Conservation (phyloP, 257 asterid species). For the Solanum corneliomulleri region DNA sequence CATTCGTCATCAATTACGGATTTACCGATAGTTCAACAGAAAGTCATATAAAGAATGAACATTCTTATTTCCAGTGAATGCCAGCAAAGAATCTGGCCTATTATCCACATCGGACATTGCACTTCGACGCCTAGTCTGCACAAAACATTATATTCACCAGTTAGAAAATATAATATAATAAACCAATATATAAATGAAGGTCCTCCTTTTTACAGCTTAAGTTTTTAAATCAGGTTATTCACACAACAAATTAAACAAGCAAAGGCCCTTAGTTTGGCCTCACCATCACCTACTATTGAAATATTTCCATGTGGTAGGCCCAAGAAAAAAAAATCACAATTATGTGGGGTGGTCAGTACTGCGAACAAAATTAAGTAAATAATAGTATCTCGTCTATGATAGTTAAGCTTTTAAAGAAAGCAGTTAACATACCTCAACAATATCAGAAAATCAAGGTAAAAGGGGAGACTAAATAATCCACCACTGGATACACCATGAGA, state of each 20-base stretch:
- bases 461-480: background rate
- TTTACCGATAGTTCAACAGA: conserved; percentile 74
- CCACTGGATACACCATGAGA: background rate
- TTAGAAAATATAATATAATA: background rate
- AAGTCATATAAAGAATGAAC: conserved; percentile 71
- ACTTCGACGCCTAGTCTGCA: conserved; percentile 53
- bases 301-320: background rate
- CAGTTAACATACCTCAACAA: background rate
- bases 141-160: background rate
- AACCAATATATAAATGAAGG: background rate
- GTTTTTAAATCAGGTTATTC: background rate
- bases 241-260: background rate
- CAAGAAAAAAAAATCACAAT: background rate
- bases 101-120: conserved; percentile 54
- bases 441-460: background rate
- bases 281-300: background rate
- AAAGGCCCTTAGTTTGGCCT: background rate
- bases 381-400: background rate
- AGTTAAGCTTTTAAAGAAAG: background rate
- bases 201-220: background rate
- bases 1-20: background rate
- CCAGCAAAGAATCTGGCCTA: conserved; percentile 69
- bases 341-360: background rate
- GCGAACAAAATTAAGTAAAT: background rate
- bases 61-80: conserved; percentile 55